These are phyloP conservation scores for Phlyctochytrium arcticum DNA, from an alignment of 192 early-diverging fungal species.

Conservation along the genomic window DNA sequence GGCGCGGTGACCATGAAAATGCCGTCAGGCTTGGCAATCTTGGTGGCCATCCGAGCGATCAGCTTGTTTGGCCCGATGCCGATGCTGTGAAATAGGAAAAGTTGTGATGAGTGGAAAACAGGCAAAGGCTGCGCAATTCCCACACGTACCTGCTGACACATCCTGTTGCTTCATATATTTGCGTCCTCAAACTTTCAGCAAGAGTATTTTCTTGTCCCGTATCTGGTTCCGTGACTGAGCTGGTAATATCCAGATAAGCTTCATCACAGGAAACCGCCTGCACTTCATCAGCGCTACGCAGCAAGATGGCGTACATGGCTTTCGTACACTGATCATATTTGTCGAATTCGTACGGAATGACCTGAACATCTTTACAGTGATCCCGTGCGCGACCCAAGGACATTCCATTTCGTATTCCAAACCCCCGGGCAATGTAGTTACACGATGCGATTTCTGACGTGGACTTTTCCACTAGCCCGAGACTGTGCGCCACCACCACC, in stretches of 20 bases:
- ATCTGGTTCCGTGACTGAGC: slow-evolving; percentile 16
- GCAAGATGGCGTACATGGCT: slow-evolving; percentile 62
- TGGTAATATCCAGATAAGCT: slow-evolving; percentile 69
- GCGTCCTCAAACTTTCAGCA: slow-evolving; percentile 28
- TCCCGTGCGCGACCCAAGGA: slow-evolving; percentile 62
- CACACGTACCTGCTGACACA: not conserved
- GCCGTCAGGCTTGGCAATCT: slow-evolving; percentile 69
- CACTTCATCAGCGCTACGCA: slow-evolving; percentile 59
- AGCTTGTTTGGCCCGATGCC: slow-evolving; percentile 74
- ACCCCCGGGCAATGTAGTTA: slow-evolving; percentile 79
- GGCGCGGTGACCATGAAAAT: slow-evolving; percentile 6
- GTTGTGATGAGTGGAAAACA: not conserved
- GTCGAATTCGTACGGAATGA: slow-evolving; percentile 68
- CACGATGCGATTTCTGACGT: slow-evolving; percentile 74
- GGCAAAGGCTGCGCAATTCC: not conserved
- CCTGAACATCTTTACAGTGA: slow-evolving; percentile 47
- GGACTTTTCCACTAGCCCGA: slow-evolving; percentile 1
- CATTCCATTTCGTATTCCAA: slow-evolving; percentile 79
- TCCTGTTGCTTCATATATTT: slow-evolving; percentile 24
- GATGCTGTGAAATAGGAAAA: slow-evolving; percentile 47
- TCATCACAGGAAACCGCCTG: slow-evolving; percentile 87
- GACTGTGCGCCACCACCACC: slow-evolving; percentile 68
- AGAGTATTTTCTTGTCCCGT: slow-evolving; percentile 10
- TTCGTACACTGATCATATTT: slow-evolving; percentile 59
- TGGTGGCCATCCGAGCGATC: slow-evolving; percentile 69